A percentile compares a stretch with the other conserved stretches of the same genome.
These are phyloP conservation scores for Calocybe gangraenosa DNA, from an alignment of 768 basidiomycete species.

Conservation along the genomic window DNA sequence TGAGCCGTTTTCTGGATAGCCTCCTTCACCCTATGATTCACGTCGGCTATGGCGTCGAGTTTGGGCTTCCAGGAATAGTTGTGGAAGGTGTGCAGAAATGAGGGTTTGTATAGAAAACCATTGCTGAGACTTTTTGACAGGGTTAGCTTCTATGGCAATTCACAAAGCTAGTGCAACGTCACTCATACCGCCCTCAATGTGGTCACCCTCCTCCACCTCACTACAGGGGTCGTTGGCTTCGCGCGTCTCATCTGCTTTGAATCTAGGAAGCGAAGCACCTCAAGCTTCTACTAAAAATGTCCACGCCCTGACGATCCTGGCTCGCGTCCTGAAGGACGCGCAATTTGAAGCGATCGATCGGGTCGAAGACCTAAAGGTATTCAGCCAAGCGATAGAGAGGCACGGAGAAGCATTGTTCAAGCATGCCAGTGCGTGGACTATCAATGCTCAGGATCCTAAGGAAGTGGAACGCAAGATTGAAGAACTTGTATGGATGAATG, in stretches of 20 bases:
- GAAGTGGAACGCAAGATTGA: constrained; percentile 54
- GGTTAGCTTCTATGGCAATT: constrained; percentile 49
- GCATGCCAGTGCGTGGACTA: constrained; percentile 40
- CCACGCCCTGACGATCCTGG: constrained; percentile 50
- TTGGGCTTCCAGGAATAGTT: constrained; percentile 44
- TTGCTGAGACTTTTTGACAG: background rate
- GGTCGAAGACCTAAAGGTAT: constrained; percentile 17
- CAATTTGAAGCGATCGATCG: constrained; percentile 24
- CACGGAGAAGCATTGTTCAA: constrained; percentile 36
- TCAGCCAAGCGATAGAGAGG: constrained; percentile 28
- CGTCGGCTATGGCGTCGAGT: constrained; percentile 55
- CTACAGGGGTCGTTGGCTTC: no score
- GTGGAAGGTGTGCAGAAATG: constrained; percentile 43
- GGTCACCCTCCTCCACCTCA: no score
- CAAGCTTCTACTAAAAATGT: constrained; percentile 8
- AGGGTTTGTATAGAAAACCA: background rate
- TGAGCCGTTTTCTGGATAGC: constrained; percentile 43
- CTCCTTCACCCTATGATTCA: constrained; percentile 64
- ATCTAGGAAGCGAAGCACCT: no score
- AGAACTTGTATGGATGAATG: constrained; percentile 55
- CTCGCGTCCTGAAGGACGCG: constrained; percentile 50
- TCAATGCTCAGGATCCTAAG: constrained; percentile 28
- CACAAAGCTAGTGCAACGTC: constrained; percentile 32
- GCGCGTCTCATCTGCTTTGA: no score
- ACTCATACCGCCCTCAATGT: constrained; percentile 30